Base-by-base conservation (phyloP, 208 protist species). In the Trypanosoma caninum region DNA sequence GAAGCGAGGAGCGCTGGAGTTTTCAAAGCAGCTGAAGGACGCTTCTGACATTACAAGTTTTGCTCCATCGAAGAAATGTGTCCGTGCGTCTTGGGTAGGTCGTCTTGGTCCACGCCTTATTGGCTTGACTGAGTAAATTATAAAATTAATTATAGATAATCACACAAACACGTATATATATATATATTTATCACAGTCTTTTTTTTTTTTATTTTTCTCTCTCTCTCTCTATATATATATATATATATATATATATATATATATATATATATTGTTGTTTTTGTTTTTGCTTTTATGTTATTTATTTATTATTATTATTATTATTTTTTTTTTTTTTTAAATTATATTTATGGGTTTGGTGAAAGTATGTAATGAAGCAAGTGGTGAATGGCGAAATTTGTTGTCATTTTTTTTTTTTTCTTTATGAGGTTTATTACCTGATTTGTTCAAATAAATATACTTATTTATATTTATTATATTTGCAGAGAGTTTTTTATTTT, bases 1-100 rank as follows among this genome's bases (percentile, higher is more conserved):
- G 18, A 76, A 85, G 30, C 65, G 59, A 22, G 84, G 65, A 37
- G 89, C 89, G 37, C 59, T 91, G 35, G 76, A 81, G 22, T 95
- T 95, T 47, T 87, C 82, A 6, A 59, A 84, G 2, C 14, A 9
- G 20, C 51, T 78, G 16, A 65, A 50, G 48, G 62, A 66, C 18
- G 64, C 70, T 5, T 58, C 54, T 3, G 37, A 25, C 20, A 35
- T 48, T 23, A 37, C 40, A 53, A 68, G 42, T 35, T 54, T 69
- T 11, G 42, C 16, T 2, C 69, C 69, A 9, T 28, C 35, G 16
- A 45, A 61, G 13, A 31, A 41, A 2, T 59, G 44, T 35, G 44
- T 18, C 2, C 57, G 54, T 3, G 67, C 54, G 20, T 53, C 54
- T 3, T 67, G 59, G 59, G 67, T 66, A 11, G 48, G 41, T 8